phyloP scores from a whole-genome alignment of 192 early-diverging fungal species.

The Coemansia sp. region DNA sequence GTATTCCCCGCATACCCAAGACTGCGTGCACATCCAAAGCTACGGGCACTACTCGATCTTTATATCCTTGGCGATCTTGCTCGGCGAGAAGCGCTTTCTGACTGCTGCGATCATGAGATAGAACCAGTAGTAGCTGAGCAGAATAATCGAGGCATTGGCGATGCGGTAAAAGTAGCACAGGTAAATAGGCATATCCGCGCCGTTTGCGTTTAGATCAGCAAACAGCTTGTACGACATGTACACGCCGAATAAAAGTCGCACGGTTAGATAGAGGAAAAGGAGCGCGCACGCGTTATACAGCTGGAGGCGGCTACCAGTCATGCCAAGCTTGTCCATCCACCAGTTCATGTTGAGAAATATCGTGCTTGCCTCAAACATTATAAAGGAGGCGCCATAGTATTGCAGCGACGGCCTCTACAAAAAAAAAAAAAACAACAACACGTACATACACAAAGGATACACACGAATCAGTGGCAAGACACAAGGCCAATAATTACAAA shows the following conservation, averaged over 20 bases:
- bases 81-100: conserved; percentile 37
- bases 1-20: background rate
- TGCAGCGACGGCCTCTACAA: conserved; percentile 77
- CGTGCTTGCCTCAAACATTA: conserved; percentile 92
- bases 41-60: conserved; percentile 22
- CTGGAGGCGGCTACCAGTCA: conserved; percentile 79
- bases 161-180: conserved; percentile 55
- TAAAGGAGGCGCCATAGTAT: conserved; percentile 85
- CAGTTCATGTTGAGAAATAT: conserved; percentile 93
- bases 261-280: conserved; percentile 72
- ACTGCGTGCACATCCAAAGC: too few species aligned
- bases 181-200: conserved; percentile 24
- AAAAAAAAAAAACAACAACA: too few species aligned
- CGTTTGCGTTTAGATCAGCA: conserved; percentile 39
- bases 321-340: conserved; percentile 85
- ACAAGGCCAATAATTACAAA: background rate
- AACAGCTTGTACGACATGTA: conserved; percentile 69
- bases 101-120: conserved; percentile 51
- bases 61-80: conserved; percentile 10
- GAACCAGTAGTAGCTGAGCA: conserved; percentile 59
- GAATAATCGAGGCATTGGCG: conserved; percentile 32
- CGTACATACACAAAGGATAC: background rate
- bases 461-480: background rate
- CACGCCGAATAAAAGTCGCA: conserved; percentile 77
- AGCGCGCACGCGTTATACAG: conserved; percentile 84